These are phyloP conservation scores for Fusarium gaditjirri DNA, from an alignment of 2,329 filamentous ascomycete genomes.

Conservation along the genomic window DNA sequence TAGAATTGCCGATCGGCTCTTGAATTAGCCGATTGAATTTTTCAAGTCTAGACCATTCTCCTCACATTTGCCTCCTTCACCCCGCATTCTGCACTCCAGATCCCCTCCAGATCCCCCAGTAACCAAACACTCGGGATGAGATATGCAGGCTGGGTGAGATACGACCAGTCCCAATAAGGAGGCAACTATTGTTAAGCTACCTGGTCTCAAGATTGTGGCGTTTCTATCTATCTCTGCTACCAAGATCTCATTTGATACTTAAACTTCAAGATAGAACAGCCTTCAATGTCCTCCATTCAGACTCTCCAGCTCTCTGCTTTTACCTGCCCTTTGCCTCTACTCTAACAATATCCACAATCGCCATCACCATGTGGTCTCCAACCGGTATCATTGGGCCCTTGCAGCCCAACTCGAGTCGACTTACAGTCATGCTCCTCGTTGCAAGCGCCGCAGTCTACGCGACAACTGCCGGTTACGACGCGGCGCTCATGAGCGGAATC, in stretches of 20 bases:
- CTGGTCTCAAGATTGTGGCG: not conserved
- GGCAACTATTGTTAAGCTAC: not conserved
- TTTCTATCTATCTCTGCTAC: not conserved
- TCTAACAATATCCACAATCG: accelerated
- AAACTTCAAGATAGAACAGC: not conserved
- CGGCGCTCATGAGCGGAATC: not conserved
- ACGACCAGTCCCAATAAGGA: not conserved
- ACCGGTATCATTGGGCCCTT: not conserved
- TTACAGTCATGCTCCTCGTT: not conserved
- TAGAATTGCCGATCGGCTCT: not conserved
- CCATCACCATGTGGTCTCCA: not conserved
- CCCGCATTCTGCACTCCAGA: not conserved
- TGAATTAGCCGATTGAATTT: not conserved
- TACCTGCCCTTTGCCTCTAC: accelerated
- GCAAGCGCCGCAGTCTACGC: not conserved
- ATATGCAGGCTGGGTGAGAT: not conserved
- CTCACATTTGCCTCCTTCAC: not conserved
- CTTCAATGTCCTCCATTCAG: not conserved
- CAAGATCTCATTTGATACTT: not conserved
- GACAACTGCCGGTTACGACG: not conserved
- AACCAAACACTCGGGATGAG: not conserved
- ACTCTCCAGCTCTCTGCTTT: accelerated
- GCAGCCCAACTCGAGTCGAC: not conserved
- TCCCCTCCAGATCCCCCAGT: not conserved
- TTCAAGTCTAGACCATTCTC: not conserved